Base-by-base conservation (phyloP, 2,329 filamentous ascomycete genomes). In the Fusarium subtropicale region DNA sequence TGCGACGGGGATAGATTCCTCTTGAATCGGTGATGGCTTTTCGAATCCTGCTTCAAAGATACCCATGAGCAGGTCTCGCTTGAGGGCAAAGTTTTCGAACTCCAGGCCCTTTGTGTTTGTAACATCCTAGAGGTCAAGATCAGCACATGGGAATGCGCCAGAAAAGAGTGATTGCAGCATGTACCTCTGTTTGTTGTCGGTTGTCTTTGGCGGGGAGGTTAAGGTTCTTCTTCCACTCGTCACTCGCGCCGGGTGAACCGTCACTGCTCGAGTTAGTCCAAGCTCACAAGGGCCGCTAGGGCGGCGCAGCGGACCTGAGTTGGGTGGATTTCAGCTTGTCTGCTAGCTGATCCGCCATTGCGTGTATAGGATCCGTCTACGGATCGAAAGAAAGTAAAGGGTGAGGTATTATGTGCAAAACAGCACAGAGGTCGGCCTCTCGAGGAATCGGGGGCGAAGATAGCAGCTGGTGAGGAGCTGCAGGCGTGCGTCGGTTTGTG, bases 1-100 rank as follows among this genome's bases (percentile, higher is more conserved):
- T 52, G 96, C 96, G 71, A 99, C 95, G 48, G 96, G 96, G 76
- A 99, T 97, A 57, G 96, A 94, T 84, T 98, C 96, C 90, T 99
- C 96, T 88, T 99, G 96, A 75, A 99, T 99, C 13, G 96, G 96
- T 60, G 96, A 99, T 18, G 96, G 96, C 83, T 97, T 97, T 81
- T 99, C 96, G 81, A 97, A 99, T 69, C 96, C 96, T 73, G 96
- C 96, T 84, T 99, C 96, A 81, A 98, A 99, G 72, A 99, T 98
- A 68, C 96, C 96, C 95, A 98, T 99, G 83, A 99, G 89, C 66
- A 99, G 85, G 79, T 97, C 93, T 78, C 96, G 88, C 85, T 97
- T 97, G 75, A 99, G 91, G 72, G 92, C 92, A 79, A 99, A 97
- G 73, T 98, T 93, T 81, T 99, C 97, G 77, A 97, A 99, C 75